Base-by-base conservation (phyloP, 2,329 filamentous ascomycete species). In the Blastomyces silverae region DNA sequence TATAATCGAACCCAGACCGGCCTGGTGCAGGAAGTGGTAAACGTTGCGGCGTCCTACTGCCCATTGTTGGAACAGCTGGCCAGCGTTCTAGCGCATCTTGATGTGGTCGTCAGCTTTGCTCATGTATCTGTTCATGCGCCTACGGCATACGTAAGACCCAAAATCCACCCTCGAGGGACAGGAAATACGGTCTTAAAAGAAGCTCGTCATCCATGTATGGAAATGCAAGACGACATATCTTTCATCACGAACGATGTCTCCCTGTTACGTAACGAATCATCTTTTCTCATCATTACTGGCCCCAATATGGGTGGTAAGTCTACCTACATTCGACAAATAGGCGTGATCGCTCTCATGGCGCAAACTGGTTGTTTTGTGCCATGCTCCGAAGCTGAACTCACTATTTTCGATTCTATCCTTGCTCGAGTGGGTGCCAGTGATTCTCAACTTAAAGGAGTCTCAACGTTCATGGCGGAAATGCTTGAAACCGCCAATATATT, bases 391-490 rank as follows among this genome's bases (percentile, higher is more conserved):
- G 94, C 95, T 17, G 92, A 97, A 76, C 80, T 99, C 56, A 96
- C 91, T 20, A 92, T 99, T 65, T 99, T 97, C 75, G 94, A 99
- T 79, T 94, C 91, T 67, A 96, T 99, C 67, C 88, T 99, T 50
- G 94, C 95, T 0, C 89, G 94, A 70, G 94, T 99, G 0, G 94
- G 95, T 53, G 95, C 94, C 7, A 94, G 90, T 71, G 95, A 99
- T 78, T 96, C 91, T 7, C 94, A 97, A 77, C 88, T 99, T 68
- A 97, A 97, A 79, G 94, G 94, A 46, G 94, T 99, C 1, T 96
- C 91, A 3, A 99, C 94, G 0, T 99, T 99, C 77, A 99, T 99
- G 95, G 94, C 94, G 1, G 94, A 99, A 79, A 99, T 99, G 94
- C 85, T 99, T 28, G 94, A 99, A 76, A 99, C 94, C 1, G 92